Percentiles rank a stretch among this genome's conserved stretches.
Evolutionary conservation across 176 grass and related monocot genomes (phyloP).

Genomic region (Puccinellia tenuiflora): DNA sequence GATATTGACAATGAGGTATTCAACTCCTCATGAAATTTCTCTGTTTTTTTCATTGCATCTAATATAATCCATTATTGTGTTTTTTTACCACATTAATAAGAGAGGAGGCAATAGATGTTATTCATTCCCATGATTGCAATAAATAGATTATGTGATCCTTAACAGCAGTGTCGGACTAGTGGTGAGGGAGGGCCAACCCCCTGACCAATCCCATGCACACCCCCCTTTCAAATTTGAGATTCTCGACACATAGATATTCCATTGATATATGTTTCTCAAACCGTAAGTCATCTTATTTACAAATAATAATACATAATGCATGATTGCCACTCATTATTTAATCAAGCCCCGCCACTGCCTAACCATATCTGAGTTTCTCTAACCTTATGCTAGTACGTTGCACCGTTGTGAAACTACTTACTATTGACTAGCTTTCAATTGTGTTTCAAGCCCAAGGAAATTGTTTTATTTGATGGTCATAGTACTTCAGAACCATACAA

Average conservation of each 20-base stretch:
- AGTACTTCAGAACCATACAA: neutral
- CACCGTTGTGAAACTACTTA: neutral
- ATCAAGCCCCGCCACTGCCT: neutral
- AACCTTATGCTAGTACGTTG: neutral
- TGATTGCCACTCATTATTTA: neutral
- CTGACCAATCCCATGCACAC: neutral
- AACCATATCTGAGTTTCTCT: neutral
- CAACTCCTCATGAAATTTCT: constrained; percentile 1
- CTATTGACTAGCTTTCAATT: neutral
- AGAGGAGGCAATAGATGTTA: neutral
- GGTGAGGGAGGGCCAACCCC: neutral
- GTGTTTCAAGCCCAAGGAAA: constrained; percentile 10
- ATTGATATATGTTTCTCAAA: neutral
- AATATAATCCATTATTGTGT: neutral
- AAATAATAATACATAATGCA: neutral
- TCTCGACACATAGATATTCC: neutral
- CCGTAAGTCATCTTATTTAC: neutral
- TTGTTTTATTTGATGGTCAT: neutral
- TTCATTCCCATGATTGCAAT: neutral
- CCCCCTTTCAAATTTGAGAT: neutral
- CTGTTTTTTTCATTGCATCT: neutral
- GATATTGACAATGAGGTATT: constrained; percentile 21
- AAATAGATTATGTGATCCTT: neutral
- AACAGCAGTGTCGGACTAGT: neutral
- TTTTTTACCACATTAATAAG: neutral